Base-by-base conservation (phyloP, 2,329 filamentous ascomycete genomes). In the Botrytis hyacinthi region DNA sequence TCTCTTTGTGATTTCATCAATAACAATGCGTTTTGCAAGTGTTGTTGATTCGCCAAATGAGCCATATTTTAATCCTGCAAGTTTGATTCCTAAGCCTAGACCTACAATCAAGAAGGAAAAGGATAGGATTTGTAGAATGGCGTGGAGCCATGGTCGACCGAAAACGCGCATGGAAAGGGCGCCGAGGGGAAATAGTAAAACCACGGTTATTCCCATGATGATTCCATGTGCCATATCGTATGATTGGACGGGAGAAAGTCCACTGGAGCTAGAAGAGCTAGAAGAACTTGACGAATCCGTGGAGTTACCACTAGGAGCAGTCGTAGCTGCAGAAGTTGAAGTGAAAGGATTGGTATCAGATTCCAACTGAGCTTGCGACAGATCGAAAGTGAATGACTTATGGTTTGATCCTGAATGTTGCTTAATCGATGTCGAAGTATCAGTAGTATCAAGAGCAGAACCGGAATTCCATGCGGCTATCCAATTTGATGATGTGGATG, bases 171-270 rank as follows among this genome's bases (percentile, higher is more conserved):
- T 90, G 59, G 90, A 79, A 5, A 89, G 82, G 14, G 89, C 85
- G 8, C 89, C 90, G 4, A 90, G 76, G 0, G 90, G 90, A 76
- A 90, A 91, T 35, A 90, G 81, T 20, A 87, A 78, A 5, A 87
- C 84, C 76, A 91, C 89, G 29, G 87, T 86, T 63, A 91, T 78
- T 40, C 86, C 85, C 88, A 91, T 89, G 78, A 91, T 82, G 76
- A 89, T 83, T 67, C 89, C 90, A 75, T 91, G 89, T 0, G 85
- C 83, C 63, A 76, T 80, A 4, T 78, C 51, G 20, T 76, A 79
- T 12, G 76, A 69, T 20, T 40, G 6, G 4, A 76, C 1, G 68
- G 35, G 42, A 46, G 44, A 67, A 51, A n/a, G 20, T 37, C 46
- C 40, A 18, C n/a, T 35, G n/a, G 67, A 68, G n/a, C 16, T 44